Conservation (phyloP, 2,329 filamentous ascomycete genomes). For the Hypoxylon sp. region DNA sequence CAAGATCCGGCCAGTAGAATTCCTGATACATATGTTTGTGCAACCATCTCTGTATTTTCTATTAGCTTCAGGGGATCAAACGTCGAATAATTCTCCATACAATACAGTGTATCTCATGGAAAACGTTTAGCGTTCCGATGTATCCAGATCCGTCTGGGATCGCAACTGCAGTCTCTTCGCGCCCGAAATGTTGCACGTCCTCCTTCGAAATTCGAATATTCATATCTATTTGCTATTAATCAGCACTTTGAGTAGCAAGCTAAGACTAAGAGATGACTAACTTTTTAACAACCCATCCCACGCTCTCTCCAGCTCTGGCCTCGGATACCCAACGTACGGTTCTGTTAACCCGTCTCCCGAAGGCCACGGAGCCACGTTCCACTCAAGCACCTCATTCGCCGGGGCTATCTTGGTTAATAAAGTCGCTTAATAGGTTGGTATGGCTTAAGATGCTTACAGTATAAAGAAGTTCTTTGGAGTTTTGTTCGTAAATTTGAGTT, state of each 20-base stretch:
- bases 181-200: conserved; percentile 14
- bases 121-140: conserved; percentile 18
- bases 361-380: conserved; percentile 7
- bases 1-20: conserved; percentile 13
- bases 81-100: not conserved
- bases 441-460: not conserved
- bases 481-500: conserved; percentile 5
- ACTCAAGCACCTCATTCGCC: conserved; percentile 1
- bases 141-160: conserved; percentile 15
- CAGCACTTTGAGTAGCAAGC: not conserved
- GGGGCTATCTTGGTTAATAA: not conserved
- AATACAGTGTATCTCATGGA: conserved; percentile 25
- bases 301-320: conserved; percentile 5
- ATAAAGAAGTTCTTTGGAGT: conserved; percentile 3
- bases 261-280: not conserved
- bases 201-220: conserved; percentile 20
- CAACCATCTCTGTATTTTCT: not conserved
- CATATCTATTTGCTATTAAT: conserved; percentile 6
- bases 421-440: not conserved
- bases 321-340: conserved; percentile 11
- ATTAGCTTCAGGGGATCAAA: not conserved
- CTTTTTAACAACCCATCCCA: conserved; percentile 14
- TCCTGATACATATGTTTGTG: conserved; percentile 13
- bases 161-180: conserved; percentile 17
- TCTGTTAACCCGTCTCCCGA: conserved; percentile 6